A percentile compares a stretch with the other conserved stretches of the same genome.
Conservation (phyloP, 2,329 filamentous ascomycete genomes). For the Lachnellula arida region DNA sequence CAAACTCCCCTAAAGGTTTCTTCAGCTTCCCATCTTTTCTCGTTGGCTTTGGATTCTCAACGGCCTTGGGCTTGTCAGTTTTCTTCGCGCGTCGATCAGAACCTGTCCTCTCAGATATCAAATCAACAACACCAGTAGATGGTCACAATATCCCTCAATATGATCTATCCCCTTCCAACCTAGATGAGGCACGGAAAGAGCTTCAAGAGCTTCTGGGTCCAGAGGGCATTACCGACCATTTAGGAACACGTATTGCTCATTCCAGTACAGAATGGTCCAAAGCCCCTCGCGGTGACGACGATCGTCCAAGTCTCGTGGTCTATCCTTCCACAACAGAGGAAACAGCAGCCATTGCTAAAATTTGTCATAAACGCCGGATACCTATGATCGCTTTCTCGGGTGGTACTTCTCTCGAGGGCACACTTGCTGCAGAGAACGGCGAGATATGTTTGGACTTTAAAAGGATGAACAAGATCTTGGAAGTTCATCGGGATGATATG, state of each 20-base stretch:
- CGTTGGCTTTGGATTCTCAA: neutral
- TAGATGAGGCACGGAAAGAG: neutral
- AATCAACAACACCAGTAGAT: neutral
- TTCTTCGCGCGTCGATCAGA: neutral
- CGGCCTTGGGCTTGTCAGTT: neutral
- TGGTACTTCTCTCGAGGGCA: constrained; percentile 80
- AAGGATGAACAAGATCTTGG: constrained; percentile 76
- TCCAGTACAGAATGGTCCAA: constrained; percentile 63
- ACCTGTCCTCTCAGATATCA: neutral
- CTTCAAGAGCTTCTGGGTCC: neutral
- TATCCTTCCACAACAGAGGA: constrained; percentile 58
- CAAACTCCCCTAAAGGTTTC: no score
- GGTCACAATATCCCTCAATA: neutral
- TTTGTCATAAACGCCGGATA: constrained; percentile 72
- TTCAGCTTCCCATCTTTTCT: neutral
- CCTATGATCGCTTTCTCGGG: constrained; percentile 74
- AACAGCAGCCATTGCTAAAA: constrained; percentile 55
- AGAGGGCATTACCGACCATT: neutral
- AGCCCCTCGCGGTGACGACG: constrained; percentile 46
- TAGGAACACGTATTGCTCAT: constrained; percentile 33
- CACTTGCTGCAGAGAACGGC: constrained; percentile 80
- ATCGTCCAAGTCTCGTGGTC: constrained; percentile 55
- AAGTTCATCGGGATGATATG: constrained; percentile 81
- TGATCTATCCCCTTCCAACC: neutral
- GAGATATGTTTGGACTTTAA: constrained; percentile 86